A percentile compares a stretch with the other conserved stretches of the same genome.
phyloP scores from a whole-genome alignment of 2,329 filamentous ascomycete genomes.

The Penicillium sp. region DNA sequence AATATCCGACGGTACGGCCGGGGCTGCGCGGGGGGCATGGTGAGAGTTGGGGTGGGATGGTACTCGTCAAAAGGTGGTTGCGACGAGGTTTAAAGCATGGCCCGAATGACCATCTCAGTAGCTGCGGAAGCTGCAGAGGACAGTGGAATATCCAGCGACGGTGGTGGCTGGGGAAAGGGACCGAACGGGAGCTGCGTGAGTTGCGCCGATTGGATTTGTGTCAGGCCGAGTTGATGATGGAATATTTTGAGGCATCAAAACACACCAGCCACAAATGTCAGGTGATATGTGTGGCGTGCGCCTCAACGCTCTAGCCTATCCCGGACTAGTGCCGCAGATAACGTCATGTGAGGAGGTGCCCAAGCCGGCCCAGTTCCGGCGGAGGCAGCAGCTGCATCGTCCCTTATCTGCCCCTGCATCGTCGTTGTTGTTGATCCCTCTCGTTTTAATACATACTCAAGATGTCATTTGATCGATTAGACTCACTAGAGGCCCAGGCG shows the following conservation, averaged over 20 bases:
- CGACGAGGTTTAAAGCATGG: constrained; percentile 28
- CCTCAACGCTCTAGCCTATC: constrained; percentile 15
- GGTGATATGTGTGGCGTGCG: constrained; percentile 24
- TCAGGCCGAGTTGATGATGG: constrained; percentile 16
- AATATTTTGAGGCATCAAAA: constrained; percentile 42
- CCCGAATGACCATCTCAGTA: constrained; percentile 21
- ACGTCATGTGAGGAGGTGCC: constrained; percentile 36
- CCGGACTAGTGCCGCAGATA: constrained; percentile 18
- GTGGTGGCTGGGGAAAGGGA: constrained; percentile 7
- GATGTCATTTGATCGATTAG: constrained; percentile 93
- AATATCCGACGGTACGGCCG: constrained; percentile 82
- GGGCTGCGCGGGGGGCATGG: constrained; percentile 44
- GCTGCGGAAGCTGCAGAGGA: constrained; percentile 12
- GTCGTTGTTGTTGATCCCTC: constrained; percentile 8
- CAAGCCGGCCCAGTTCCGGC: constrained; percentile 29
- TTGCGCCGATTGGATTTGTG: constrained; percentile 17
- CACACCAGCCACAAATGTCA: constrained; percentile 35
- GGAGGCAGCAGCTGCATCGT: constrained; percentile 28
- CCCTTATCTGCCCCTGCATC: constrained; percentile 5
- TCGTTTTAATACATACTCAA: constrained; percentile 5
- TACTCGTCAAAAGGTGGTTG: constrained; percentile 27
- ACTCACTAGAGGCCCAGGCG: constrained; percentile 77
- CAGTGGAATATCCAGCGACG: constrained; percentile 5
- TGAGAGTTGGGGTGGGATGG: constrained; percentile 31
- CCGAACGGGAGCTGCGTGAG: constrained; percentile 12